Conservation (phyloP, 768 basidiomycete genomes). For the Pholiota microspora region DNA sequence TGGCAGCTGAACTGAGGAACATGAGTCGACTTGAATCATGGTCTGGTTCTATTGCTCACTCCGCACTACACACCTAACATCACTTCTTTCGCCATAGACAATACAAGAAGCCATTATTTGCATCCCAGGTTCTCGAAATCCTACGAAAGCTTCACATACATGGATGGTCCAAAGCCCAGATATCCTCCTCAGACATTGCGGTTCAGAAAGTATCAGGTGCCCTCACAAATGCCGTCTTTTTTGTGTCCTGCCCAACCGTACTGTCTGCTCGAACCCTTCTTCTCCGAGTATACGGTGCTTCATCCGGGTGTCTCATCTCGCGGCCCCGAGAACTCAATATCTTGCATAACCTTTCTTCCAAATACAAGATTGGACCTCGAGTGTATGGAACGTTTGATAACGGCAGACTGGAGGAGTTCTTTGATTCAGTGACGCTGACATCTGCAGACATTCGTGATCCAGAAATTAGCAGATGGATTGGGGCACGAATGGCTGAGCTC, state of each 20-base stretch:
- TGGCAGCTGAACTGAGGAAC: conserved; percentile 32
- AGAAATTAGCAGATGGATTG: conserved; percentile 80
- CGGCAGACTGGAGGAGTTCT: conserved; percentile 94
- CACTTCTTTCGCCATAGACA: conserved; percentile 41
- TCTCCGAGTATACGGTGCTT: conserved; percentile 89
- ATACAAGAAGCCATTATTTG: conserved; percentile 60
- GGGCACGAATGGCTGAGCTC: conserved; percentile 92
- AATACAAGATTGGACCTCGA: conserved; percentile 85
- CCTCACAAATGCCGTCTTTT: conserved; percentile 95
- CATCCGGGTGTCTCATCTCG: conserved; percentile 83
- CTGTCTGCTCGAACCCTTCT: conserved; percentile 64
- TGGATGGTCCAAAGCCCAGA: conserved; percentile 50
- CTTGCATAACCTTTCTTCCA: conserved; percentile 85
- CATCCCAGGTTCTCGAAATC: conserved; percentile 52
- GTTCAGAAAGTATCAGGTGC: conserved; percentile 87
- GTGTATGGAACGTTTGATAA: conserved; percentile 96
- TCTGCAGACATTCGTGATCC: conserved; percentile 77
- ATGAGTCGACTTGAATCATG: conserved; percentile 22
- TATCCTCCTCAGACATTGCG: conserved; percentile 48
- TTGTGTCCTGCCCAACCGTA: conserved; percentile 72
- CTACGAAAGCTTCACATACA: conserved; percentile 54
- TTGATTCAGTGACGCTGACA: conserved; percentile 81
- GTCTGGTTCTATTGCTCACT: conserved; percentile 30
- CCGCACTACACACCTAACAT: conserved; percentile 18
- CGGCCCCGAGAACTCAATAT: conserved; percentile 84